These are phyloP conservation scores for Tetracladium maxilliforme DNA, from an alignment of 2,329 filamentous ascomycete species.

Conservation along the genomic window DNA sequence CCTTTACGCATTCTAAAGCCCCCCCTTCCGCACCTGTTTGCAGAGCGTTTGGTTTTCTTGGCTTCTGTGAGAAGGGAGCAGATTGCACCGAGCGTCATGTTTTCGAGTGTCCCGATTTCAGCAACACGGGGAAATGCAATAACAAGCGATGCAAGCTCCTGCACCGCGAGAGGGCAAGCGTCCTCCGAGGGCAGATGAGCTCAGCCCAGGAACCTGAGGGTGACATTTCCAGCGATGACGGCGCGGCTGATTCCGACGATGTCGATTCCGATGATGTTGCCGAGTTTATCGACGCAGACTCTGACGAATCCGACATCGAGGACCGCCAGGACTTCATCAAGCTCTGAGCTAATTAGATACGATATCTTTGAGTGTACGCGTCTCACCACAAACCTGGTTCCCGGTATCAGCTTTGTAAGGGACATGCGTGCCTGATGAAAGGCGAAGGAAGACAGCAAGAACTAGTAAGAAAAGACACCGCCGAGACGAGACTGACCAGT, in stretches of 20 bases:
- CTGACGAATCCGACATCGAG: slow-evolving; percentile 37
- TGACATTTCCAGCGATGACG: slow-evolving; percentile 69
- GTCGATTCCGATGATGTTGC: slow-evolving; percentile 60
- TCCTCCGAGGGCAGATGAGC: slow-evolving; percentile 39
- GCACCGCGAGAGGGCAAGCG: slow-evolving; percentile 77
- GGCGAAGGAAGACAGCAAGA: too few species aligned
- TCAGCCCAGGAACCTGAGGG: slow-evolving; percentile 32
- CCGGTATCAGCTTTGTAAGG: too few species aligned
- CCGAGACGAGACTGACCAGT: too few species aligned
- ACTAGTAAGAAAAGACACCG: too few species aligned
- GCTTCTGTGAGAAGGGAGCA: slow-evolving; percentile 76
- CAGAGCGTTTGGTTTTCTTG: slow-evolving; percentile 67
- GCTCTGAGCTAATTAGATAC: too few species aligned
- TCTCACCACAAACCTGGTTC: too few species aligned
- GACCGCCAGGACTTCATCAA: slow-evolving; percentile 45
- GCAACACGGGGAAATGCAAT: slow-evolving; percentile 76
- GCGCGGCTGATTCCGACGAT: slow-evolving; percentile 59
- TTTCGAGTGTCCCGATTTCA: slow-evolving; percentile 88
- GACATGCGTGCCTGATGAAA: too few species aligned
- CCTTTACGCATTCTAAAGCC: slow-evolving; percentile 73
- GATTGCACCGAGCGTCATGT: slow-evolving; percentile 73
- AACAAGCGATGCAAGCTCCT: slow-evolving; percentile 69
- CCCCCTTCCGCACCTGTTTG: slow-evolving; percentile 69
- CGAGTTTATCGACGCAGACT: slow-evolving; percentile 40
- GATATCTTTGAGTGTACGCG: too few species aligned